Base-by-base conservation (phyloP, 2,329 filamentous ascomycete species). In the Teratosphaeriaceae sp. region DNA sequence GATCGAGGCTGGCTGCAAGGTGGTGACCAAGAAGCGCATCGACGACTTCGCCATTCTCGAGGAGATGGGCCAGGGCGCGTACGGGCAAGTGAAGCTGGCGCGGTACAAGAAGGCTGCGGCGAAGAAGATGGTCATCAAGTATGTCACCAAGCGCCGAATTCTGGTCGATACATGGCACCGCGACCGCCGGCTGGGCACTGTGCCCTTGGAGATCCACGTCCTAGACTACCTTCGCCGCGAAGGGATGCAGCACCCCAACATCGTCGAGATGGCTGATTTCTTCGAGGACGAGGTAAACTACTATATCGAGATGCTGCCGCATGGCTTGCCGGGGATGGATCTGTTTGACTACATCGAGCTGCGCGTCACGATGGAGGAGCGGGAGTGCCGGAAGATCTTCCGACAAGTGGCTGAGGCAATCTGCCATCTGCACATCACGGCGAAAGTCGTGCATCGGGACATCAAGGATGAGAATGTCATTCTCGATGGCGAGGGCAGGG, bases 381-480 rank as follows among this genome's bases (percentile, higher is more conserved):
- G 78, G 6, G 92, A 98, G 63, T 94, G 88, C 61, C 80, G 88
- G 41, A 94, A 86, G 67, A 98, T 98, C 48, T 98, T 98, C 64
- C 79, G 85, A 20, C 92, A 98, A 65, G 90, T 97, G 9, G 88
- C 87, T 8, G 78, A 82, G 58, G 92, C 92, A 5, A 76, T 98
- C 36, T 84, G 94, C 53, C 92, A 97, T 67, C 70, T 98, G 31
- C 92, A 98, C 61, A 88, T 80, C 42, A 90, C 85, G 62, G 90
- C 90, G 1, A 74, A 85, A 39, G 90, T 98, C 7, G 92, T 98
- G 9, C 92, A 98, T 65, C 84, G 92, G 26, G 92, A 98, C 60
- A 97, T 98, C 75, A 98, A 98, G 65, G 92, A 98, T 58, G 92
- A 98, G 68, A 98, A 98, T 56, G 87, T 98, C 22, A 85, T 98